phyloP scores from a whole-genome alignment of 441 rosid species.

The Erysimum cheiri region DNA sequence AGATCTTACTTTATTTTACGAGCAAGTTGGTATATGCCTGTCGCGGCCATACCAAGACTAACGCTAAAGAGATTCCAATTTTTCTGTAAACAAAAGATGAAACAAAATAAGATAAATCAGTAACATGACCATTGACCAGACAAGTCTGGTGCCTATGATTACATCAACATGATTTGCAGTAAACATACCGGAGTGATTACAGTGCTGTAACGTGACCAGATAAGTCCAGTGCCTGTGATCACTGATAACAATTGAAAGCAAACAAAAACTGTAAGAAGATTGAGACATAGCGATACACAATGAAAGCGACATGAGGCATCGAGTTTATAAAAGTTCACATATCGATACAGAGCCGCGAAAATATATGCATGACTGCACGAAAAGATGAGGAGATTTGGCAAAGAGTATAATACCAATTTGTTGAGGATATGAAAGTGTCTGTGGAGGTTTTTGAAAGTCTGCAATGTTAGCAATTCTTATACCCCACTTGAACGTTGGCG shows the following conservation, averaged over 20 bases:
- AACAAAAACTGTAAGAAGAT: conserved; percentile 30
- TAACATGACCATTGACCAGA: neutral
- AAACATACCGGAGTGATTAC: conserved; percentile 82
- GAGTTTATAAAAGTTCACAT: neutral
- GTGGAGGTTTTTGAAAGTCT: conserved; percentile 85
- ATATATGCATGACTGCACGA: neutral
- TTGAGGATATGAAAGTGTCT: conserved; percentile 90
- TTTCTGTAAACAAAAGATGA: conserved; percentile 57
- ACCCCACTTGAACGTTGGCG: conserved; percentile 97
- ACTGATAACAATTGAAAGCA: conserved; percentile 51
- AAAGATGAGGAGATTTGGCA: neutral
- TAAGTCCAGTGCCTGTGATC: conserved; percentile 75
- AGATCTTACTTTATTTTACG: conserved; percentile 80
- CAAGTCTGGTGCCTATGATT: no score
- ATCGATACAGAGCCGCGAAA: neutral
- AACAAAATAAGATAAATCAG: conserved; percentile 10
- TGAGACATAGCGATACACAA: neutral
- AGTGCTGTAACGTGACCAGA: conserved; percentile 94
- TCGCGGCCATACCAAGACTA: conserved; percentile 80
- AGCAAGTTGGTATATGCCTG: conserved; percentile 80
- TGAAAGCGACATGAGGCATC: neutral
- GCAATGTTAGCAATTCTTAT: conserved; percentile 91
- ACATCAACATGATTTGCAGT: neutral
- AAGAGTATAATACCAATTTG: conserved; percentile 66
- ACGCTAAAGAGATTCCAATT: conserved; percentile 94